These are phyloP conservation scores for Gentiana dahurica DNA, from an alignment of 257 asterid genomes.

Conservation along the genomic window DNA sequence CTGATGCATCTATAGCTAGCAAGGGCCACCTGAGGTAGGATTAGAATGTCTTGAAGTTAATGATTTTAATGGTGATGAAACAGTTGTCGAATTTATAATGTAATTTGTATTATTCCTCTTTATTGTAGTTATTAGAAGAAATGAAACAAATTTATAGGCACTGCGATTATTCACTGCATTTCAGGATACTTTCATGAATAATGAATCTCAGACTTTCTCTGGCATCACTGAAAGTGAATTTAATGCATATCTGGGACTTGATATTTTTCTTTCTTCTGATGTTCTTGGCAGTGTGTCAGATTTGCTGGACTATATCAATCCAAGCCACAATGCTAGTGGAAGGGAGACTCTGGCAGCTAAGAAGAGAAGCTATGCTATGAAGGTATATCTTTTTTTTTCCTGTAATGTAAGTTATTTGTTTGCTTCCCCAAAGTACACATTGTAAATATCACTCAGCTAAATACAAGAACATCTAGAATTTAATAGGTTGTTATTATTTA, in stretches of 20 bases:
- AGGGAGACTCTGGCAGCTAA: conserved; percentile 56
- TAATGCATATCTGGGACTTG: background rate
- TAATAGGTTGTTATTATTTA: no score
- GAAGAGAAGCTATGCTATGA: conserved; percentile 50
- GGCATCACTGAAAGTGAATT: background rate
- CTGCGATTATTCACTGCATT: no score
- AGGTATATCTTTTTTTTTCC: conserved; percentile 36
- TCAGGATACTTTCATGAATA: background rate
- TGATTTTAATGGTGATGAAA: background rate
- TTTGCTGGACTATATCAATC: conserved; percentile 87
- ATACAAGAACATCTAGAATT: no score
- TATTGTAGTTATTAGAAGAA: background rate
- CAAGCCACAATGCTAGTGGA: conserved; percentile 71
- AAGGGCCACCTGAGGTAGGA: conserved; percentile 82
- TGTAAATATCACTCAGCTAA: no score
- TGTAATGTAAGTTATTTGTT: no score
- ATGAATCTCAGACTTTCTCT: background rate
- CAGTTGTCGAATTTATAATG: conserved; percentile 1
- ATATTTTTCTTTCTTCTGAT: conserved; percentile 9
- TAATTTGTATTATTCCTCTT: background rate
- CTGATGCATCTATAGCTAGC: conserved; percentile 93
- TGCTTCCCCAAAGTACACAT: no score
- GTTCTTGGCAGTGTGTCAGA: conserved; percentile 65
- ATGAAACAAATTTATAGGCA: background rate
- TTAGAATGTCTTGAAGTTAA: background rate